A percentile compares a stretch with the other conserved stretches of the same genome.
Conservation (phyloP, 495 filamentous ascomycete genomes). For the Lasiosphaeria ovina region DNA sequence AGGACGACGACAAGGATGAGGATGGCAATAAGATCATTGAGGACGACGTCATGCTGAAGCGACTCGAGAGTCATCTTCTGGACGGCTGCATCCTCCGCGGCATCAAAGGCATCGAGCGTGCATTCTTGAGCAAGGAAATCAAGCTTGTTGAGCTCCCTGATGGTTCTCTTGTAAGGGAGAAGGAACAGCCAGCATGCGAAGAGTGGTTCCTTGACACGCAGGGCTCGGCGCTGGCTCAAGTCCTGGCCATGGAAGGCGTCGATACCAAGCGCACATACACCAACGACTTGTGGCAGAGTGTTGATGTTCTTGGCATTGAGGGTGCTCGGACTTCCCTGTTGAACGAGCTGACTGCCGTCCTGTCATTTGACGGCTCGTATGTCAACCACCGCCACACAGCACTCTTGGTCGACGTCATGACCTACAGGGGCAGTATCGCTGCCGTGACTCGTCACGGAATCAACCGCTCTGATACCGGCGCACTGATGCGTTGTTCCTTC, state of each 20-base stretch:
- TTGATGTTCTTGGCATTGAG: constrained; percentile 94
- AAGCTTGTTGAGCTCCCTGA: constrained; percentile 60
- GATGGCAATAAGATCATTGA: constrained; percentile 78
- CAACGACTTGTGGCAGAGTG: constrained; percentile 91
- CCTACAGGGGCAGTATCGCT: constrained; percentile 85
- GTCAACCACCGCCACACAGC: constrained; percentile 98
- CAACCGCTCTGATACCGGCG: constrained; percentile 95
- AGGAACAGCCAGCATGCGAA: constrained; percentile 66
- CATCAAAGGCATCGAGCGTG: constrained; percentile 80
- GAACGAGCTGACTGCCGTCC: constrained; percentile 81
- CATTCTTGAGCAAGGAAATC: constrained; percentile 83
- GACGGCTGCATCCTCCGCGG: constrained; percentile 88
- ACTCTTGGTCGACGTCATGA: constrained; percentile 98
- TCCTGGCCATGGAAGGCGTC: constrained; percentile 83
- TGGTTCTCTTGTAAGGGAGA: constrained; percentile 66
- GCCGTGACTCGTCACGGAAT: constrained; percentile 98
- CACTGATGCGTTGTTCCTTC: constrained; percentile 98
- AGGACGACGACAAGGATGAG: constrained; percentile 66
- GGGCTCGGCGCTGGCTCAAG: constrained; percentile 78
- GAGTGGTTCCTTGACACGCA: constrained; percentile 96
- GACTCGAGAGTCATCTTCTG: constrained; percentile 83
- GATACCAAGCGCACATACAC: constrained; percentile 87
- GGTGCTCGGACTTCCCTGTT: constrained; percentile 82
- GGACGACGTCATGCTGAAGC: constrained; percentile 86
- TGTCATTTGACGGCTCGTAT: constrained; percentile 97